Base-by-base conservation (phyloP, 1,284 basidiomycete species). In the Anthracocystis panici-leucophaei region DNA sequence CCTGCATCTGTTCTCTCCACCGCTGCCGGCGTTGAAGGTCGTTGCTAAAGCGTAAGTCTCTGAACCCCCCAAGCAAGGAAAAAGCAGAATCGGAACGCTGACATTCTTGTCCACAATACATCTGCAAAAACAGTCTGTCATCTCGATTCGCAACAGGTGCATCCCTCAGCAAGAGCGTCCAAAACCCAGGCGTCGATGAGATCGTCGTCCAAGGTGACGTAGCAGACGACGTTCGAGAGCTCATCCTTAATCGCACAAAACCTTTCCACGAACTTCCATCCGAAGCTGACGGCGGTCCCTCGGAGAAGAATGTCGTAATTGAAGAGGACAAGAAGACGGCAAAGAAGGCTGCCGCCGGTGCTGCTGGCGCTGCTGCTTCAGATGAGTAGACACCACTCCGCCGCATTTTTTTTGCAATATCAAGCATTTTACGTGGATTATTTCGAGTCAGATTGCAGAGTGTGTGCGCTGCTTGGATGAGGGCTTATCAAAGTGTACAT, bases 121-220 rank as follows among this genome's bases (percentile, higher is more conserved):
- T 11, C 5, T 6, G 20, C 2, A 6, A 3, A 42, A 3, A 42
- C 56, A 82, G 80, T 10, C 70, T 84, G 5, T 78, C 80, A n/a
- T 80, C 81, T 3, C 49, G 81, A 8, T 75, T 84, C 25, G 83
- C 83, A 11, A 84, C 83, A 8, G 83, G 83, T n/a, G 82, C 82
- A 3, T 81, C 81, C n/a, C 81, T 84, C 40, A 75, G 77, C 49
- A 82, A 84, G 57, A 81, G 78, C 57, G 67, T 80, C 1, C 75
- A 79, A 48, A 76, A 84, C 54, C 83, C 83, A 0, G 75, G 74
- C 21, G 58, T 84, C 5, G 83, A 84, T 54, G 83, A 84, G 44
- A 84, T 84, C 51, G 79, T 82, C 14, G 79, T 84, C n/a, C 83
- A 84, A 57, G 83, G 83, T 29, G 83, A 84, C 46, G 82, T 84